phyloP scores from a whole-genome alignment of 352 stramenopile genomes.

The Globisporangium radiosum region DNA sequence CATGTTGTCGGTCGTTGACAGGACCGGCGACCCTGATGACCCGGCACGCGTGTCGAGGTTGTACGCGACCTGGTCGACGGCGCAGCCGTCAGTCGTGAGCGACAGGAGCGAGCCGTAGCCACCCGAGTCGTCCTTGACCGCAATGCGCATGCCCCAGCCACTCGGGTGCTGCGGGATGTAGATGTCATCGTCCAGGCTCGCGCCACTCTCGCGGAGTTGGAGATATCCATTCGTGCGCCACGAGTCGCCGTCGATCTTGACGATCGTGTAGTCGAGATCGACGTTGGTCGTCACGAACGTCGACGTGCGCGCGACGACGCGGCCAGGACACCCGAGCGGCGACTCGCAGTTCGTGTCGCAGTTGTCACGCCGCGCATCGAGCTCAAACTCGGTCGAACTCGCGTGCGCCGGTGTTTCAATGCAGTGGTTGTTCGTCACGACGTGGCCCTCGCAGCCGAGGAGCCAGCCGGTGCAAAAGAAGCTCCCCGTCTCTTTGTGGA shows the following conservation, averaged over 20 bases:
- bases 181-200: constrained; percentile 39
- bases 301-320: constrained; percentile 18
- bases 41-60: constrained; percentile 62
- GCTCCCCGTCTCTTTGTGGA: constrained; percentile 43
- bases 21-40: constrained; percentile 62
- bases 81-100: constrained; percentile 31
- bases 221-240: constrained; percentile 48
- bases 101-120: constrained; percentile 36
- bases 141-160: constrained; percentile 65
- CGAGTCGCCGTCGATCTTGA: constrained; percentile 53
- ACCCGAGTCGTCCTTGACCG: constrained; percentile 33
- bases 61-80: constrained; percentile 54
- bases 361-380: constrained; percentile 34
- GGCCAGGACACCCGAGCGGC: constrained; percentile 29
- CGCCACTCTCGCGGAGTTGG: constrained; percentile 37
- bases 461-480: constrained; percentile 77
- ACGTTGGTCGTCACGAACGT: constrained; percentile 32
- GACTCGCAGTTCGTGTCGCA: constrained; percentile 32
- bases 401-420: constrained; percentile 42
- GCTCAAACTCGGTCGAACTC: constrained; percentile 62
- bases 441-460: constrained; percentile 63
- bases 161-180: constrained; percentile 61
- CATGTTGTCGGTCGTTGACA: constrained; percentile 46
- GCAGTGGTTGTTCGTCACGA: constrained; percentile 81
- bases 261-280: constrained; percentile 56